A percentile compares a stretch with the other conserved stretches of the same genome.
phyloP scores from a whole-genome alignment of 169 alveolate species.

The Theileria orientalis region DNA sequence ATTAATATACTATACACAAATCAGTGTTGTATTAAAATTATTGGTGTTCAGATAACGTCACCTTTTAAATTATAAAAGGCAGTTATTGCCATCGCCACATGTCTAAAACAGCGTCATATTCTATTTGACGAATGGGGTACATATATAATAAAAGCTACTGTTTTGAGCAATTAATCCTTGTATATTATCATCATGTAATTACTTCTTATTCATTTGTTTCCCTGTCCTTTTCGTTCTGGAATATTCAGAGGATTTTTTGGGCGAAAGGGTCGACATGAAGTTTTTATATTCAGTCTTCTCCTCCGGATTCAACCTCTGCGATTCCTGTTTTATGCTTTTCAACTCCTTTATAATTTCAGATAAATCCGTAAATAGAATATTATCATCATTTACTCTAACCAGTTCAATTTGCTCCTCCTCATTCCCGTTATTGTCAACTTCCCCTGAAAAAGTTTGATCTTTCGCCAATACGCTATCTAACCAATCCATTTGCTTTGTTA shows the following conservation, averaged over 20 bases:
- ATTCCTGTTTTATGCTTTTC: background rate
- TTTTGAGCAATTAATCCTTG: too few species aligned
- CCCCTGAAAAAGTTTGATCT: background rate
- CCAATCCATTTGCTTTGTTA: background rate
- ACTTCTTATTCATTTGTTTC: too few species aligned
- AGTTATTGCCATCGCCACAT: too few species aligned
- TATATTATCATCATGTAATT: too few species aligned
- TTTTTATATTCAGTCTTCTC: background rate
- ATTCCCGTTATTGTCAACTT: background rate
- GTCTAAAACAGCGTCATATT: too few species aligned
- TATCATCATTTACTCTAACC: background rate
- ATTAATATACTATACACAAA: too few species aligned
- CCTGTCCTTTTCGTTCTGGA: background rate
- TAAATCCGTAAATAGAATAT: background rate
- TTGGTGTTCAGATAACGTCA: too few species aligned
- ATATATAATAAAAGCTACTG: too few species aligned
- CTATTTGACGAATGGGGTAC: too few species aligned
- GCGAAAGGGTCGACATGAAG: background rate
- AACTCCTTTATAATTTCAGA: background rate
- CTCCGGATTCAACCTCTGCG: background rate
- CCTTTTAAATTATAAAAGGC: too few species aligned
- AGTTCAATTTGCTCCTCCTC: background rate
- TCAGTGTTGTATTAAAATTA: too few species aligned
- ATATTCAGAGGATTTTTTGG: background rate
- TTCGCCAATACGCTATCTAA: background rate